Conservation (phyloP, 768 basidiomycete species). For the Russula olivacea region DNA sequence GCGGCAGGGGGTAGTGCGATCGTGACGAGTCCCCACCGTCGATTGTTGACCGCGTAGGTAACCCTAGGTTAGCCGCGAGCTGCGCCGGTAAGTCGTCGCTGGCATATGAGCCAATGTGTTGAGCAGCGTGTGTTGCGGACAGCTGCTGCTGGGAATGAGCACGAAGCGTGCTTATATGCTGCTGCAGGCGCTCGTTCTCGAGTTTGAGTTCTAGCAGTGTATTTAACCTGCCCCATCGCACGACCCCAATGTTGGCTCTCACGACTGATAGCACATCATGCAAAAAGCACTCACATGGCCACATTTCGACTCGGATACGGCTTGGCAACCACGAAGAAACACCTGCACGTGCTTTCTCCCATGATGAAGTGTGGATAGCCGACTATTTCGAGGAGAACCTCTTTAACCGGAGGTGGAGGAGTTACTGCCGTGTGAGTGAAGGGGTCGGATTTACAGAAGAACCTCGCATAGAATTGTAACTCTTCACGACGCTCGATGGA, state of each 20-base stretch:
- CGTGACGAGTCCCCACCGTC: constrained; percentile 8
- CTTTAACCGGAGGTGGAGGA: constrained; percentile 33
- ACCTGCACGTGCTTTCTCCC: constrained; percentile 42
- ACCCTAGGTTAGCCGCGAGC: constrained; percentile 13
- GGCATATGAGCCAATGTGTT: constrained; percentile 21
- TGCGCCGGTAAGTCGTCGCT: constrained; percentile 18
- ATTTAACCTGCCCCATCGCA: constrained; percentile 46
- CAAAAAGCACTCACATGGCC: constrained; percentile 48
- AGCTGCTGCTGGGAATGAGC: constrained; percentile 24
- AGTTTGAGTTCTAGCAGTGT: constrained; percentile 78
- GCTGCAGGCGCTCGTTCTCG: constrained; percentile 77
- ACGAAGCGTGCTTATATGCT: constrained; percentile 46
- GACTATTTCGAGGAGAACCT: constrained; percentile 65
- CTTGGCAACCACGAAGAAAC: constrained; percentile 69
- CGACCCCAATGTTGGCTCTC: not conserved
- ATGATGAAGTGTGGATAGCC: constrained; percentile 54
- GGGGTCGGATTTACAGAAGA: constrained; percentile 45
- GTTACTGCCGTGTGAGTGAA: constrained; percentile 27
- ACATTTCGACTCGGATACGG: constrained; percentile 72
- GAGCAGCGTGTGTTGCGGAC: constrained; percentile 18
- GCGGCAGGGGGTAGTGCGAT: constrained; percentile 13
- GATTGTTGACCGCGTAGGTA: constrained; percentile 6
- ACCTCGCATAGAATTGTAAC: constrained; percentile 52
- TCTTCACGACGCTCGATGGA: constrained; percentile 46
- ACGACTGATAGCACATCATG: constrained; percentile 1